Evolutionary conservation across 2,329 filamentous ascomycete species (phyloP).

Genomic region (Ceratocystis albifundus): DNA sequence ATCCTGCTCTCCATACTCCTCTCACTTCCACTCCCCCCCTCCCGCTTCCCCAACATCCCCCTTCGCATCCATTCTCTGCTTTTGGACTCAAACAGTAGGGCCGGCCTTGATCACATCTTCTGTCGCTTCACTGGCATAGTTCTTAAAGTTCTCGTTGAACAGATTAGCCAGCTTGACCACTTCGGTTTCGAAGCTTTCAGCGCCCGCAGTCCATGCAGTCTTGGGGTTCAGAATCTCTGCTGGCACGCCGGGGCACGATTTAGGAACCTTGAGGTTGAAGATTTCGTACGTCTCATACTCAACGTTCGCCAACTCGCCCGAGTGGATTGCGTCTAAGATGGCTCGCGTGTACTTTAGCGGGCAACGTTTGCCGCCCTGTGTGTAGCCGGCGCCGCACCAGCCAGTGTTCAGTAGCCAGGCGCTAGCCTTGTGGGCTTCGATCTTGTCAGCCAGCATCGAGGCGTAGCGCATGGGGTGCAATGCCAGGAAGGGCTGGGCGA

Average conservation of each 20-base stretch:
- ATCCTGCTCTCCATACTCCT: constrained; percentile 5
- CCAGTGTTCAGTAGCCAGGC: constrained; percentile 98
- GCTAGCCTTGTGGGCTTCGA: constrained; percentile 84
- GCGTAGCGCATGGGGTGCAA: constrained; percentile 99
- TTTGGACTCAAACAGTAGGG: constrained; percentile 29
- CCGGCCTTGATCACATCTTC: constrained; percentile 63
- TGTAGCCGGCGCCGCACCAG: constrained; percentile 85
- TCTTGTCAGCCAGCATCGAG: constrained; percentile 97
- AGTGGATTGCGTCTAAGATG: constrained; percentile 94
- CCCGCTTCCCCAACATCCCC: neutral
- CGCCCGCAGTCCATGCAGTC: constrained; percentile 77
- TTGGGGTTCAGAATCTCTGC: constrained; percentile 87
- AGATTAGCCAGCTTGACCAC: constrained; percentile 81
- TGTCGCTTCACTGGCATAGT: constrained; percentile 78
- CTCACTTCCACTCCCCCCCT: neutral
- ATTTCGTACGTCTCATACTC: constrained; percentile 92
- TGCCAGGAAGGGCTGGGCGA: constrained; percentile 96
- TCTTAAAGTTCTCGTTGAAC: constrained; percentile 96
- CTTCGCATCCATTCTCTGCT: neutral
- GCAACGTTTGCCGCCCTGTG: constrained; percentile 90
- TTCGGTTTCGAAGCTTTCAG: constrained; percentile 71
- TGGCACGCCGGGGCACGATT: constrained; percentile 77
- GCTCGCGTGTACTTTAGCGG: constrained; percentile 97
- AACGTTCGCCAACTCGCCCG: constrained; percentile 80
- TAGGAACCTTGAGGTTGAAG: constrained; percentile 96